Base-by-base conservation (phyloP, 73 alveolate species). In the Paramecium tetraurelia region DNA sequence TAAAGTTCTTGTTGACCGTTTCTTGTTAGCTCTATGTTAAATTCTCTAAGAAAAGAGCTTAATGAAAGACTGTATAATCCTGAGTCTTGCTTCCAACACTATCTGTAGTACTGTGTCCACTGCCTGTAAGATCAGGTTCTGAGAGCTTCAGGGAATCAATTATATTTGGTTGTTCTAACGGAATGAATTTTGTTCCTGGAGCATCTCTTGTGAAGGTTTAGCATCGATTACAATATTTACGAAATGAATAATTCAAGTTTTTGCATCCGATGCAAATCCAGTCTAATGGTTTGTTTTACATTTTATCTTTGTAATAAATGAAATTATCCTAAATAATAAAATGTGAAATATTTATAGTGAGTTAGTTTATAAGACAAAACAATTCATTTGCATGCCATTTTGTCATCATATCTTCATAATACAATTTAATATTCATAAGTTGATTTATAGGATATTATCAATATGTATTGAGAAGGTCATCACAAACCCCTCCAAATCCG, bases 201-300 rank as follows among this genome's bases (percentile, higher is more conserved):
- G 58, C 40, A 7, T 75, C 87, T 22, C 59, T 35, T 21, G 63
- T 38, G 68, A 35, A 35, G n/a, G 59, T 38, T 21, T 97, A 76
- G 95, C 99, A 97, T 92, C 98, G 92, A 92, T 97, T 97, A 57
- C 99, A 97, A 4, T 48, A 48, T 89, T 92, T 95, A 58, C 99
- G 86, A 59, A 97, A 97, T 1, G 98, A 76, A 59, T 96, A 97
- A 92, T 97, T 97, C 35, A 97, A 92, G 68, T 97, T 97, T 14
- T 85, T 85, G 93, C 99, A 97, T 53, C 93, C 53, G 57, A 69
- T 85, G 72, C 99, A 97, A 59, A 93, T 85, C 99, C 99, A 97
- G 88, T 97, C 99, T 48, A 98, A 98, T 76, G 38, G 87, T 18
- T 35, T 35, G 33, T 38, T 75, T 53, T 53, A 53, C 33, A 53